Evolutionary conservation across 306 rosid genomes (phyloP).

Genomic region (Rosa lucieae): DNA sequence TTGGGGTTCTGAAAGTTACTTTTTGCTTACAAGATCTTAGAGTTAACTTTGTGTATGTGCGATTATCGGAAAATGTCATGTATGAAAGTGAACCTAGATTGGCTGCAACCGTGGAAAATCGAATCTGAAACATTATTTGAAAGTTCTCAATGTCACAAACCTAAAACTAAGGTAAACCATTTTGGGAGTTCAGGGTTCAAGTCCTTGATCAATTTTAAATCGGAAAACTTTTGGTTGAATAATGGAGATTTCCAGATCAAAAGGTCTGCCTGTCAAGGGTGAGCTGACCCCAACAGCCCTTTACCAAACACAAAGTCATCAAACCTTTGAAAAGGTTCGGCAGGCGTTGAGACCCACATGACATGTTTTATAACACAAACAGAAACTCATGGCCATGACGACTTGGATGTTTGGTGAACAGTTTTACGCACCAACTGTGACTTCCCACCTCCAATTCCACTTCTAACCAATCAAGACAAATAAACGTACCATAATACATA

Average conservation of each 20-base stretch:
- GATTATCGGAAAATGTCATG: neutral
- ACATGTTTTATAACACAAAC: neutral
- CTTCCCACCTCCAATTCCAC: constrained; percentile 4
- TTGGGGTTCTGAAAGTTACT: neutral
- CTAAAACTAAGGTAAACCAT: neutral
- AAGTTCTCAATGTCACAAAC: too few relatives aligned
- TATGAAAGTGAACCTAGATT: too few relatives aligned
- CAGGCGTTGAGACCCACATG: constrained; percentile 18
- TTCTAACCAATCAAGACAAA: neutral
- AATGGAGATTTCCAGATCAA: constrained; percentile 4
- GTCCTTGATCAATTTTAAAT: neutral
- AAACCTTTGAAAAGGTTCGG: constrained; percentile 7
- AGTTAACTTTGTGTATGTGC: too few relatives aligned
- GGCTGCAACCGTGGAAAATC: neutral
- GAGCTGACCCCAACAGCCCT: constrained; percentile 16
- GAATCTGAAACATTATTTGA: too few relatives aligned
- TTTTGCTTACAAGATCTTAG: neutral
- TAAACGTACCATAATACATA: neutral
- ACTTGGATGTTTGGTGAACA: constrained; percentile 32
- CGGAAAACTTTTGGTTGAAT: neutral
- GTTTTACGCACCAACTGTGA: constrained; percentile 6
- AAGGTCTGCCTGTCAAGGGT: neutral
- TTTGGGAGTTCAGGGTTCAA: neutral
- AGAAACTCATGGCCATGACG: constrained; percentile 13
- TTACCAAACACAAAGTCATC: neutral